Conservation (phyloP, 495 filamentous ascomycete genomes). For the Aspergillus incahuasiensis region DNA sequence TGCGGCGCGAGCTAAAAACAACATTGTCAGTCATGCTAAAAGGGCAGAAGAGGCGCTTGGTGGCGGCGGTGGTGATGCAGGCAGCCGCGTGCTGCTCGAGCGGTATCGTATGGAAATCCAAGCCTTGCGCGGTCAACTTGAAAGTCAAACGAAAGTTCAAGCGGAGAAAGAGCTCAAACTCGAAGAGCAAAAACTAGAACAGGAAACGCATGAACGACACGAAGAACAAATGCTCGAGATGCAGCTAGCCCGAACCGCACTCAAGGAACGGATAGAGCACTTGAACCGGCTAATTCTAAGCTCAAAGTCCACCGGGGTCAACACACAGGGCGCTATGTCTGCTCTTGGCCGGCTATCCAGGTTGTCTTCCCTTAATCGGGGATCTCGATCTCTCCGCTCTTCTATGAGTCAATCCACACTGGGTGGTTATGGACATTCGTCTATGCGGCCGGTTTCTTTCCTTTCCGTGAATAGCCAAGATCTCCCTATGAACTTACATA, state of each 20-base stretch:
- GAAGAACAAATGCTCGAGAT: slow-evolving; percentile 98
- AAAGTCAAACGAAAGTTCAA: slow-evolving; percentile 65
- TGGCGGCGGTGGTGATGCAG: slow-evolving; percentile 65
- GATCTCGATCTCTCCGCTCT: slow-evolving; percentile 59
- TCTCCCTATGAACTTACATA: slow-evolving; percentile 29
- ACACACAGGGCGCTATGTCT: slow-evolving; percentile 65
- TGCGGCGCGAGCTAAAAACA: slow-evolving; percentile 93
- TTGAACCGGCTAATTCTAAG: slow-evolving; percentile 91
- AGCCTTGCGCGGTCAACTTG: slow-evolving; percentile 75
- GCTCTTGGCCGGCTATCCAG: slow-evolving; percentile 66
- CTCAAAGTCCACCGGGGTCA: slow-evolving; percentile 93
- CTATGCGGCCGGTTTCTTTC: slow-evolving; percentile 62
- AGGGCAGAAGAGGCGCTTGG: slow-evolving; percentile 85
- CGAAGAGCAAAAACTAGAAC: slow-evolving; percentile 70
- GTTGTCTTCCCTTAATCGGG: slow-evolving; percentile 46
- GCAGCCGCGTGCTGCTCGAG: slow-evolving; percentile 82
- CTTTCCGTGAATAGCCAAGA: slow-evolving; percentile 50
- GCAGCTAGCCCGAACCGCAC: slow-evolving; percentile 88
- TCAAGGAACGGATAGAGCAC: slow-evolving; percentile 97
- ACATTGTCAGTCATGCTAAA: slow-evolving; percentile 95
- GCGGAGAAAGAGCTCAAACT: slow-evolving; percentile 62
- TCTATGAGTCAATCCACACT: slow-evolving; percentile 67
- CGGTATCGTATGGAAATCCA: slow-evolving; percentile 92
- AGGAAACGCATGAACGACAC: slow-evolving; percentile 77
- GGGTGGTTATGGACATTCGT: slow-evolving; percentile 45